Base-by-base conservation (phyloP, 106 monocot species). In the Apostasia ramifera region DNA sequence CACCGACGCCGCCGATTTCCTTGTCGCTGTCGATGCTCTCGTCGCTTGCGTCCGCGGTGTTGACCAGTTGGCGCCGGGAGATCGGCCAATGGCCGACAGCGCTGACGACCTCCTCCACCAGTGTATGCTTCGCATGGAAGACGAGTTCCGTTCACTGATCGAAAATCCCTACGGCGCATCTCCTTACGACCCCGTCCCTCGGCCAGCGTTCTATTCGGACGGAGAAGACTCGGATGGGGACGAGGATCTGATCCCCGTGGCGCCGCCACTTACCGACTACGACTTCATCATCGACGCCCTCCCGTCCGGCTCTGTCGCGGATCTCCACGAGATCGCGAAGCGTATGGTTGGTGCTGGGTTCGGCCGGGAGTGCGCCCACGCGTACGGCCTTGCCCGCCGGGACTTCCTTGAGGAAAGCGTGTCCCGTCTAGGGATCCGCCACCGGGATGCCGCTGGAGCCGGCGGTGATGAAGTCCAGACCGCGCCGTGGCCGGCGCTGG, bases 71-170 rank as follows among this genome's bases (percentile, higher is more conserved):
- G 9, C 26, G 1, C 50, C 71, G 3, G 57, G 40, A 7, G 74
- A 78, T 11, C 71, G 74, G 38, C 70, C 61, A 1, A 12, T 76
- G 3, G 48, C 88, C 52, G 82, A 88, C 40, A 73, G 69, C 15
- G 76, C 81, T n/a, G 82, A 97, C 46, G 82, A 86, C 14, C 85
- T 98, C 49, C 74, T 98, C 59, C 82, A 81, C 47, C 80, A 77
- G 56, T 80, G 79, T 66, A 82, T 90, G 81, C 53, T 83, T 39
- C 89, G 92, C 13, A 79, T 98, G 11, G 82, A 86, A 71, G 84
- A 85, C 57, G 97, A 98, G 83, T 92, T 98, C 79, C 76, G 81
- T 8, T 50, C 77, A 40, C 76, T 98, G 3, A 71, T 90, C n/a
- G 84, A 89, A 7, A 73, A 72, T 41, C 76, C 84, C 12, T 66